Conservation (phyloP, 345 rosid genomes). For the Eucalyptus sideroxylon region DNA sequence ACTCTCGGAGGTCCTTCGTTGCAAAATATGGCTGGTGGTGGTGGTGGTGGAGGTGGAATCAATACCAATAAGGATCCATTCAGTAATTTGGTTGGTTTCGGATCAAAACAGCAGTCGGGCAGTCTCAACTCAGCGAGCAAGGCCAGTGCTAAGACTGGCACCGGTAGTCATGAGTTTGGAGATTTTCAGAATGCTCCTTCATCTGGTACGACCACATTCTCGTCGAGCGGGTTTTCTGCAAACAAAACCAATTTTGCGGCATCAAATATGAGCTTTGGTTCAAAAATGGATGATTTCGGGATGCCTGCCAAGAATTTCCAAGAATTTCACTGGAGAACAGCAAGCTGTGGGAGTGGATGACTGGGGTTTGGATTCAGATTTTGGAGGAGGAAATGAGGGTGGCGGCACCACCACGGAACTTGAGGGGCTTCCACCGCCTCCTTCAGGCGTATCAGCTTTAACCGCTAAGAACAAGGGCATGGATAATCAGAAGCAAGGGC, state of each 20-base stretch:
- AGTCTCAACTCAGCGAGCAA: slow-evolving; percentile 40
- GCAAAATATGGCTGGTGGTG: slow-evolving; percentile 30
- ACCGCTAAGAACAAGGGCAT: slow-evolving; percentile 80
- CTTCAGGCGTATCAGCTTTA: slow-evolving; percentile 68
- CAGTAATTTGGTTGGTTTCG: slow-evolving; percentile 64
- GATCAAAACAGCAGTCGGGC: slow-evolving; percentile 43
- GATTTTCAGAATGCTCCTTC: slow-evolving; percentile 49
- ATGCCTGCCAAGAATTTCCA: slow-evolving; percentile 24
- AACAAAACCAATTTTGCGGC: slow-evolving; percentile 19
- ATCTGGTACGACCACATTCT: slow-evolving; percentile 22
- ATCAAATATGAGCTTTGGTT: slow-evolving; percentile 10
- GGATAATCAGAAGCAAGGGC: slow-evolving; percentile 86
- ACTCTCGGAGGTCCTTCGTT: slow-evolving; percentile 63
- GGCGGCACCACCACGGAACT: slow-evolving; percentile 70
- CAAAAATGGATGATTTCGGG: slow-evolving; percentile 38
- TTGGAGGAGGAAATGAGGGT: slow-evolving; percentile 46
- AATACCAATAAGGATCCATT: slow-evolving; percentile 59
- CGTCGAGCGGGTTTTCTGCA: slow-evolving; percentile 23
- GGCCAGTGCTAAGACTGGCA: slow-evolving; percentile 19
- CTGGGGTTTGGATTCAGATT: slow-evolving; percentile 74
- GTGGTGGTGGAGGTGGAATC: slow-evolving; percentile 7
- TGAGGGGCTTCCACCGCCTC: slow-evolving; percentile 96
- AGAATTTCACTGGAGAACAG: slow-evolving; percentile 25
- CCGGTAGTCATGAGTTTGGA: slow-evolving; percentile 27
- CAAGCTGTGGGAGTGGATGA: slow-evolving; percentile 46